Base-by-base conservation (phyloP, 225 moss, liverwort and hornwort genomes). In the Pseudisothecium myosuroides region DNA sequence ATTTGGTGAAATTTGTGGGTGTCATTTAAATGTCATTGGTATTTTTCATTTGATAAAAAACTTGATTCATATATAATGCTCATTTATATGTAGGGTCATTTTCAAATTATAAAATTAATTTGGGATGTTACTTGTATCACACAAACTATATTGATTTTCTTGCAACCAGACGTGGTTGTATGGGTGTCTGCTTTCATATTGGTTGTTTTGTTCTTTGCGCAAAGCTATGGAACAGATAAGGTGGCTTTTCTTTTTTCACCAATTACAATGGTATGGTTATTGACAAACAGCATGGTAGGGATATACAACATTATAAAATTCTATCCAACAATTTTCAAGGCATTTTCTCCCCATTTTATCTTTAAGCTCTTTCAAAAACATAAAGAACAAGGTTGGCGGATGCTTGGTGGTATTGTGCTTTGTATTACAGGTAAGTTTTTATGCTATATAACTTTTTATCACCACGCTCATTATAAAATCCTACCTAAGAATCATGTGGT, bases 291-390 rank as follows among this genome's bases (percentile, higher is more conserved):
- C 20, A 85, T 93, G 83, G 82, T 96, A 88, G 98, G 95, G 27
- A 81, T 95, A 11, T 97, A 97, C 88, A 97, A 97, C 82, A 91
- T 97, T 75, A 67, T 86, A 17, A 37, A 52, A 19, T 88, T 94
- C 80, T 96, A 98, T 45, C 96, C 97, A 59, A 84, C 80, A 47
- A 67, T 98, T 90, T 98, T 97, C 86, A 97, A 96, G 82, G 96
- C 97, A 87, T 89, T 96, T 60, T 98, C 97, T 54, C 97, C 96
- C 5, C 84, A 92, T 83, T 92, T 89, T 63, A 93, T 96, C 47
- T 85, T 86, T 49, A 87, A 58, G 29, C 91, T 96, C 76, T 96
- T 97, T 91, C 88, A 64, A 71, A 93, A 91, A 37, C 90, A 95
- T 55, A 94, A 94, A 87, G 84, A 92, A 69, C 61, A 96, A 63